Conservation (phyloP, 2,329 filamentous ascomycete species). For the Leptographium galeiforme region DNA sequence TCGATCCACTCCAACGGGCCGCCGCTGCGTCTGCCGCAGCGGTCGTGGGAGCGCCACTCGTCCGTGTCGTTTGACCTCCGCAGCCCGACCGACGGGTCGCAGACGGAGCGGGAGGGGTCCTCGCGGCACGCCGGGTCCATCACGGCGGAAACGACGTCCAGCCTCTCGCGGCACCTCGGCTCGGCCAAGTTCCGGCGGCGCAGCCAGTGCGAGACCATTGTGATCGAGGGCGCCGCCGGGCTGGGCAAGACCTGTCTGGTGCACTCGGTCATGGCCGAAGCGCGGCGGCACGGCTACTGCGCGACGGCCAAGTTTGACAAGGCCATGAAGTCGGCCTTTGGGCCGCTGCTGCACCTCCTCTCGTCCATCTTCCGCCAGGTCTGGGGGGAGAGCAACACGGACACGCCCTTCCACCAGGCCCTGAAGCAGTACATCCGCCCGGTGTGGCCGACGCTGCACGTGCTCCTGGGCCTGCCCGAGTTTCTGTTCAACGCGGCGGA, state of each 20-base stretch:
- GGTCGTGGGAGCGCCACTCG: slow-evolving; percentile 38
- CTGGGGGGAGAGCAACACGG: slow-evolving; percentile 52
- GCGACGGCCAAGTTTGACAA: slow-evolving; percentile 55
- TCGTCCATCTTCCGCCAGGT: slow-evolving; percentile 55
- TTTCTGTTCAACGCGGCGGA: slow-evolving; percentile 39
- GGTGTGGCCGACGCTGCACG: slow-evolving; percentile 51
- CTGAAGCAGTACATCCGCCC: slow-evolving; percentile 50
- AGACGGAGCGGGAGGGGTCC: slow-evolving; percentile 26
- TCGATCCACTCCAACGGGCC: slow-evolving; percentile 28
- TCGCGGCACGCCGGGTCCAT: slow-evolving; percentile 24
- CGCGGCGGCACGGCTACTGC: slow-evolving; percentile 48
- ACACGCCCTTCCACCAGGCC: slow-evolving; percentile 47
- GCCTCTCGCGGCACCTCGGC: slow-evolving; percentile 39
- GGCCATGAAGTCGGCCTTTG: slow-evolving; percentile 46
- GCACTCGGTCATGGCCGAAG: slow-evolving; percentile 48
- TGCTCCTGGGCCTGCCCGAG: slow-evolving; percentile 49
- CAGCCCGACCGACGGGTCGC: slow-evolving; percentile 30
- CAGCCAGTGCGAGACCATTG: slow-evolving; percentile 50
- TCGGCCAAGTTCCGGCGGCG: slow-evolving; percentile 45
- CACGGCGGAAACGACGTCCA: slow-evolving; percentile 30
- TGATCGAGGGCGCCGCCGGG: slow-evolving; percentile 47
- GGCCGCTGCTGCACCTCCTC: slow-evolving; percentile 49
- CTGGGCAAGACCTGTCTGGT: slow-evolving; percentile 54
- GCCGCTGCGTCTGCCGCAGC: slow-evolving; percentile 22
- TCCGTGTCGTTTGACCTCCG: slow-evolving; percentile 36